Percentiles rank a stretch among this genome's conserved stretches.
phyloP scores from a whole-genome alignment of 2,329 filamentous ascomycete species.

The Sporothrix brunneoviolacea region DNA sequence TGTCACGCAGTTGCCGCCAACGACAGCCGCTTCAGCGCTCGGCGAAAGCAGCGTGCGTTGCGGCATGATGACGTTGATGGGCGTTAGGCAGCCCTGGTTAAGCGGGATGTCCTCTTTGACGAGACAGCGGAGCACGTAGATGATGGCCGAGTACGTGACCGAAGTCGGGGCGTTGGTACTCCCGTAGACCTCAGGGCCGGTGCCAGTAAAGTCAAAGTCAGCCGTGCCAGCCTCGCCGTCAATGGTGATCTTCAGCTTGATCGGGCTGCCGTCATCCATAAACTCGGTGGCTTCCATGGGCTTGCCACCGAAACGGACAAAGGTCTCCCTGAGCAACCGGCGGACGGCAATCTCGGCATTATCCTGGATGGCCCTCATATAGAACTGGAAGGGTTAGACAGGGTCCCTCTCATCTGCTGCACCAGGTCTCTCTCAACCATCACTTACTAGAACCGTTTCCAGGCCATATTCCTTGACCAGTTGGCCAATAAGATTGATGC shows the following conservation, averaged over 20 bases:
- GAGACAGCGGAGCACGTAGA: constrained; percentile 32
- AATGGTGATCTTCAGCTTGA: constrained; percentile 28
- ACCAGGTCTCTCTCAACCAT: too few species aligned
- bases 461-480: constrained; percentile 69
- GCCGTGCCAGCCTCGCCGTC: constrained; percentile 25
- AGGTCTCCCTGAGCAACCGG: constrained; percentile 56
- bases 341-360: constrained; percentile 70
- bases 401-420: too few species aligned
- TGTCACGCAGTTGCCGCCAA: constrained; percentile 36
- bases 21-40: constrained; percentile 20
- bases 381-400: constrained; percentile 62
- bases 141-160: constrained; percentile 27
- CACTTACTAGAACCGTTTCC: too few species aligned
- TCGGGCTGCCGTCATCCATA: constrained; percentile 34
- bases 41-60: constrained; percentile 29
- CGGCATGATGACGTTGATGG: constrained; percentile 29
- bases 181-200: constrained; percentile 20
- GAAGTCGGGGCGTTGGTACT: constrained; percentile 16
- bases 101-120: constrained; percentile 32
- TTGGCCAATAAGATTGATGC: constrained; percentile 63
- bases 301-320: constrained; percentile 45
- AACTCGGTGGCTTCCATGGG: constrained; percentile 57
- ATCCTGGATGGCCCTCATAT: constrained; percentile 71
- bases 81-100: constrained; percentile 33
- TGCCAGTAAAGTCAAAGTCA: constrained; percentile 31